phyloP scores from a whole-genome alignment of 2,329 filamentous ascomycete genomes.

The Aureobasidium uvarum region DNA sequence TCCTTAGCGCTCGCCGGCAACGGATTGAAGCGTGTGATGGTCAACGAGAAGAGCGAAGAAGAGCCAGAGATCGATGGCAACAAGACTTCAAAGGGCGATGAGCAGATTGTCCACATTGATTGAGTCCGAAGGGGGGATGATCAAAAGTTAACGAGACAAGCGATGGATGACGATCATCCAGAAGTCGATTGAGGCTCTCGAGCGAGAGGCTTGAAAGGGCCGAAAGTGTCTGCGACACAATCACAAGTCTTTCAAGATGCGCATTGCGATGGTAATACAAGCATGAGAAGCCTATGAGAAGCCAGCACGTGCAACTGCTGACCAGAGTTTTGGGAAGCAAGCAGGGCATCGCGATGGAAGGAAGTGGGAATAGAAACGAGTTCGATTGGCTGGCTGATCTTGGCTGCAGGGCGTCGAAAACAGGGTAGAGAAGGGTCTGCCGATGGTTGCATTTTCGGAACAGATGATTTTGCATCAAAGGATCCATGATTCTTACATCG shows the following conservation, averaged over 20 bases:
- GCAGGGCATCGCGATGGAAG: not conserved
- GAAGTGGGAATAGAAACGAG: not conserved
- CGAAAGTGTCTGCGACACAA: not conserved
- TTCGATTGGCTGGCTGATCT: not conserved
- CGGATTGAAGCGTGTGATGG: not conserved
- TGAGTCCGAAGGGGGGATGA: not conserved
- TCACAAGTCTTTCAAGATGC: not conserved
- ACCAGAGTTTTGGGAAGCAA: not conserved
- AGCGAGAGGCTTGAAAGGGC: not conserved
- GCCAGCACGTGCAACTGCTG: not conserved
- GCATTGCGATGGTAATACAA: not conserved
- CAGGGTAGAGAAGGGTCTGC: not conserved
- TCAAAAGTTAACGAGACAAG: not conserved
- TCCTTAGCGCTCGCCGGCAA: not conserved
- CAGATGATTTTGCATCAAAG: not conserved
- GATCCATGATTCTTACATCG: not conserved
- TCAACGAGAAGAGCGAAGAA: not conserved
- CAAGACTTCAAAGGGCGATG: not conserved
- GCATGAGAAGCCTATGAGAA: not conserved
- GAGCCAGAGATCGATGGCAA: not conserved
- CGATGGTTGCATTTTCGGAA: not conserved
- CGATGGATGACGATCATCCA: not conserved
- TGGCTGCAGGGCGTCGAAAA: not conserved
- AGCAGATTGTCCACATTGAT: not conserved
- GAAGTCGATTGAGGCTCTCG: not conserved